Base-by-base conservation (phyloP, 1,284 basidiomycete genomes). In the Gomphus bonarii region DNA sequence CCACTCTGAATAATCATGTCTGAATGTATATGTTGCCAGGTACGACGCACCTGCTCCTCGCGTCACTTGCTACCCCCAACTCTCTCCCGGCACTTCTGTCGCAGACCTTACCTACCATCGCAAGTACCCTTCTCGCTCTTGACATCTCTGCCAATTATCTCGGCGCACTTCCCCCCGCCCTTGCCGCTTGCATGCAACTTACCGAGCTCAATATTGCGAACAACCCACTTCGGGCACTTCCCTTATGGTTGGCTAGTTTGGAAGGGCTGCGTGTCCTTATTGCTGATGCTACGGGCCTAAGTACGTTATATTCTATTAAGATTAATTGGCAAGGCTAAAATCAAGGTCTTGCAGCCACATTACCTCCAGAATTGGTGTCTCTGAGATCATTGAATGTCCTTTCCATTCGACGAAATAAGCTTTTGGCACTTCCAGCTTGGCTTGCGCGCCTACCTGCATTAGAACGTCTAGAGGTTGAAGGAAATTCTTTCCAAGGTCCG, bases 151-250 rank as follows among this genome's bases (percentile, higher is more conserved):
- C 84, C 63, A 95, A 95, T 69, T 85, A 87, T 61, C 78, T 99
- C 40, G 78, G 80, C 38, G 82, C 84, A 28, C 73, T 99, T 46
- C 94, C 95, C 2, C 82, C 84, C 4, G 78, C 83, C 14, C 80
- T 99, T 46, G 79, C 82, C 22, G 72, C 81, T 22, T 97, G 95
- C 69, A 73, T 77, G 58, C 78, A 75, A 62, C 81, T 99, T 42
- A 94, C 98, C 68, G 97, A 99, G 72, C 79, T 99, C 55, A 97
- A 98, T 68, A 78, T 99, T 54, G 91, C 91, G 12, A 85, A 82
- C 56, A 99, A 99, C 69, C 88, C 89, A 0, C 76, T 98, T 47
- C 82, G 88, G 50, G 83, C 84, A 18, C 75, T 97, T 30, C 94
- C 95, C 9, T 74, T 84, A 30, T 94, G 93, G 69, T 74, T 97